Percentiles rank a stretch among this genome's conserved stretches.
Evolutionary conservation across 2,329 filamentous ascomycete genomes (phyloP).

Genomic region (Pseudocercospora fijiensis): DNA sequence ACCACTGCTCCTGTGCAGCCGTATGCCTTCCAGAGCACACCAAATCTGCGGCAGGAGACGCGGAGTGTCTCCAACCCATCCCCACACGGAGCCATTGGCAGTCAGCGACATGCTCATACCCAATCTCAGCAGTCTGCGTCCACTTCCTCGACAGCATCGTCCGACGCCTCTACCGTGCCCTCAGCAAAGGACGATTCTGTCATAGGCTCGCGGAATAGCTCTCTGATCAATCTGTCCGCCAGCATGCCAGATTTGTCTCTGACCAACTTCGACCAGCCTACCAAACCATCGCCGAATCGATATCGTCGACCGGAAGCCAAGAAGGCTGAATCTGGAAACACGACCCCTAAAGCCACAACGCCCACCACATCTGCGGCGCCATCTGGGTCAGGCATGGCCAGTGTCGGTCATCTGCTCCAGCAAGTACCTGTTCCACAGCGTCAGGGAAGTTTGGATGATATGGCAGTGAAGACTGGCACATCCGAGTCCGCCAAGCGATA

Average conservation of each 20-base stretch:
- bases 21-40: constrained; percentile 53
- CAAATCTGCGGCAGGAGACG: constrained; percentile 57
- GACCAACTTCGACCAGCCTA: constrained; percentile 55
- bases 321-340: constrained; percentile 51
- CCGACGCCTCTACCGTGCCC: constrained; percentile 41
- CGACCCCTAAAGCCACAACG: constrained; percentile 33
- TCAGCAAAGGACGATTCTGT: constrained; percentile 40
- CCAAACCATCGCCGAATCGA: constrained; percentile 74
- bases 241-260: constrained; percentile 57
- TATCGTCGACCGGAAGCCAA: constrained; percentile 69
- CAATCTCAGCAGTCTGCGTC: constrained; percentile 37
- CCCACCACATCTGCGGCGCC: constrained; percentile 38
- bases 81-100: constrained; percentile 24
- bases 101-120: constrained; percentile 42
- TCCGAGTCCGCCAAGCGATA: constrained; percentile 72
- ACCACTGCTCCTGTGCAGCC: constrained; percentile 49
- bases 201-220: constrained; percentile 35
- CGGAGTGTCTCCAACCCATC: constrained; percentile 54
- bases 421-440: constrained; percentile 27
- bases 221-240: constrained; percentile 51
- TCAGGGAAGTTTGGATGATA: constrained; percentile 64
- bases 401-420: constrained; percentile 51
- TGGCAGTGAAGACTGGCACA: constrained; percentile 59
- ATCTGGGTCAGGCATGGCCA: constrained; percentile 57
- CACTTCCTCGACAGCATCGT: constrained; percentile 53